These are phyloP conservation scores for Triticum urartu DNA, from an alignment of 176 grass and related monocot species.

Conservation along the genomic window DNA sequence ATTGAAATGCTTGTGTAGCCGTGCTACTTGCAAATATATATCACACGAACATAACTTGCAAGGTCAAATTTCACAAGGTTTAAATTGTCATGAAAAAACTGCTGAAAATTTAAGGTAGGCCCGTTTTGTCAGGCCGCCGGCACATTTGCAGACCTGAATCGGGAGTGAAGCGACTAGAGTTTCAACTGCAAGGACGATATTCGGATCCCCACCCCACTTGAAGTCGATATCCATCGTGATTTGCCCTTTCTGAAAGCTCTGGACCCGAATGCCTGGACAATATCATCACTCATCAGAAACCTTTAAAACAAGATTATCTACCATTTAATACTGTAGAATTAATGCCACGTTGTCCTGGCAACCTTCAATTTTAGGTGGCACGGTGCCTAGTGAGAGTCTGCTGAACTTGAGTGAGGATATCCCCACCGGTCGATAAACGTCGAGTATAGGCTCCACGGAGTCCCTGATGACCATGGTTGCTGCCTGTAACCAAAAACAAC, in stretches of 20 bases:
- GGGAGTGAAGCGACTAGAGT: slow-evolving; percentile 97
- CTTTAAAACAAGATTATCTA: not conserved
- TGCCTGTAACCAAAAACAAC: slow-evolving; percentile 53
- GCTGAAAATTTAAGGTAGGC: not conserved
- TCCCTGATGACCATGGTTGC: slow-evolving; percentile 92
- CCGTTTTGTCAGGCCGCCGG: not conserved
- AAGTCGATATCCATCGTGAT: slow-evolving; percentile 95
- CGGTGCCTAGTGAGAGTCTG: slow-evolving; percentile 80
- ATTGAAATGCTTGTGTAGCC: not conserved
- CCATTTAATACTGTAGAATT: not conserved
- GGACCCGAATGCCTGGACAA: slow-evolving; percentile 75
- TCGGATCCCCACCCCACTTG: slow-evolving; percentile 89
- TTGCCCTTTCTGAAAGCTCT: slow-evolving; percentile 82
- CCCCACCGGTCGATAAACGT: slow-evolving; percentile 77
- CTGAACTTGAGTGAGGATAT: slow-evolving; percentile 95
- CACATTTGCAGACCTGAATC: slow-evolving; percentile 66
- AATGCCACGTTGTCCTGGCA: not conserved
- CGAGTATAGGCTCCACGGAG: slow-evolving; percentile 88
- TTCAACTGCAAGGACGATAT: slow-evolving; percentile 92
- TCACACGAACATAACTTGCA: not conserved
- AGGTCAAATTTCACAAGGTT: not conserved
- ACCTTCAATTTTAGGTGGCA: slow-evolving; percentile 98
- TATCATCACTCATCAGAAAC: not conserved
- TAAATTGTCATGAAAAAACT: not conserved
- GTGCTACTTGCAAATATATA: not conserved